Evolutionary conservation across 2,329 filamentous ascomycete species (phyloP).

Genomic region (Mycosphaerelloides madeirae): DNA sequence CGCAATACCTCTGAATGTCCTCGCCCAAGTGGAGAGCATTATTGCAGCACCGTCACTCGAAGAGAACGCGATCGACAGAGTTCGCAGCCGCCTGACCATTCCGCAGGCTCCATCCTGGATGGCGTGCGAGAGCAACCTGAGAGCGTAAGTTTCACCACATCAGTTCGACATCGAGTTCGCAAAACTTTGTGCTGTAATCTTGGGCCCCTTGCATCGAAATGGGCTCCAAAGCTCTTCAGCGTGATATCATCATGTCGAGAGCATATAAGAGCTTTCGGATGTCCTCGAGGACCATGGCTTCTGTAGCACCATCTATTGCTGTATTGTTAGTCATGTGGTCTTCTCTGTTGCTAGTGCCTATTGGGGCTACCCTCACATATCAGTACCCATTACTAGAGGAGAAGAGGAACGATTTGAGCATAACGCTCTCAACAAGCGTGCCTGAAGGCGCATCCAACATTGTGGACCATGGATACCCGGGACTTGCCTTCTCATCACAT

Average conservation of each 20-base stretch:
- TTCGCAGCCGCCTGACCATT: not conserved
- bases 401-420: not conserved
- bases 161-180: not conserved
- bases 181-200: not conserved
- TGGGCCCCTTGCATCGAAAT: not conserved
- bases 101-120: not conserved
- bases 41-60: no score
- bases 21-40: no score
- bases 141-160: not conserved
- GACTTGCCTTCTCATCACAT: conserved; percentile 5
- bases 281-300: not conserved
- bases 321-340: conserved; percentile 7
- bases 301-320: not conserved
- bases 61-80: no score
- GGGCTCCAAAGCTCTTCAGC: not conserved
- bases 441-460: conserved; percentile 2
- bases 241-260: not conserved
- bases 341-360: conserved; percentile 8
- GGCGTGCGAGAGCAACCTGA: not conserved
- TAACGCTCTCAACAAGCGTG: not conserved
- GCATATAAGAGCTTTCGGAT: not conserved
- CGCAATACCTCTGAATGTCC: no score
- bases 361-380: conserved; percentile 7
- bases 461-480: conserved; percentile 5
- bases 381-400: conserved; percentile 3